These are phyloP conservation scores for Myxozyma vanderwaltii DNA, from an alignment of 805 yeast species.

Conservation along the genomic window DNA sequence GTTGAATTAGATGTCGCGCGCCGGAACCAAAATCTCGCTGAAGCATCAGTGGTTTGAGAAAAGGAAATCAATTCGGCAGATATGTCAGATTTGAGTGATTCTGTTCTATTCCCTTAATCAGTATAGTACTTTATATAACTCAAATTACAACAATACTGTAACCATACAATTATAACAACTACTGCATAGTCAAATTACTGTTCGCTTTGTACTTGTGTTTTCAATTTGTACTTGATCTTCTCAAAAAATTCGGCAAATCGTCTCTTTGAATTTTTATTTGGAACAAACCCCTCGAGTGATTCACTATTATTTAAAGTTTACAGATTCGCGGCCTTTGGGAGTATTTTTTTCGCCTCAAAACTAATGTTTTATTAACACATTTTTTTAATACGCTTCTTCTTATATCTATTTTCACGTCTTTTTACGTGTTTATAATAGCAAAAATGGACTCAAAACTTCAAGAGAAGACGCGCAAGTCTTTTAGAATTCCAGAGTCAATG, in stretches of 20 bases:
- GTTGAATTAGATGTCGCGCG: neutral
- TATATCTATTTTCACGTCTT: too few species aligned
- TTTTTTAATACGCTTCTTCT: too few species aligned
- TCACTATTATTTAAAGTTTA: neutral
- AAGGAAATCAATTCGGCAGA: too few species aligned
- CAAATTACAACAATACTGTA: too few species aligned
- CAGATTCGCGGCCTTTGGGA: neutral
- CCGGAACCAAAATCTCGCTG: neutral
- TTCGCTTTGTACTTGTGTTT: too few species aligned
- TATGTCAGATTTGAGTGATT: neutral
- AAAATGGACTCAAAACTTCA: neutral
- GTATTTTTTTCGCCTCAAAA: neutral
- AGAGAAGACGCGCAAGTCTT: neutral
- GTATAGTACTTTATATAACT: too few species aligned
- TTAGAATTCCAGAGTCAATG: slow-evolving; percentile 25
- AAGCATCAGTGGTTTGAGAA: neutral
- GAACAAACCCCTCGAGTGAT: neutral
- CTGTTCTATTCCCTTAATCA: too few species aligned
- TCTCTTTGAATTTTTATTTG: neutral
- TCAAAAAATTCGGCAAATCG: too few species aligned
- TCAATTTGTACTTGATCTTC: too few species aligned
- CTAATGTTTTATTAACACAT: neutral
- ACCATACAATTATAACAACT: too few species aligned
- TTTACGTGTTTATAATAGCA: neutral
- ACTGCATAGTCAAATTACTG: too few species aligned